Evolutionary conservation across 306 rosid genomes (phyloP).

Genomic region (Delonix regia): DNA sequence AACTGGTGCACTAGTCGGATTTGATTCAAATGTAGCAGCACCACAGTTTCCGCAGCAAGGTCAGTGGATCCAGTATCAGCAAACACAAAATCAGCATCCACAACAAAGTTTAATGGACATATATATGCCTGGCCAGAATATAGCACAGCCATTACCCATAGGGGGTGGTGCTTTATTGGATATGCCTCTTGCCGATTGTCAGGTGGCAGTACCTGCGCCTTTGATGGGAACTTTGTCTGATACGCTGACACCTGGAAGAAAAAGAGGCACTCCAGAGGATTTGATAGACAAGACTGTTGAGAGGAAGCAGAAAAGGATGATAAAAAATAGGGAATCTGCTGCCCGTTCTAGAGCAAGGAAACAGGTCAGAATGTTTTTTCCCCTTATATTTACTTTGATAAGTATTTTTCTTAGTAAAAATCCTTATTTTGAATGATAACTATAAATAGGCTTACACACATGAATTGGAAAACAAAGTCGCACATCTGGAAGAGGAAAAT

Average conservation of each 20-base stretch:
- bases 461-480: constrained; percentile 84
- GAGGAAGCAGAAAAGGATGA: constrained; percentile 91
- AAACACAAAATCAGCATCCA: constrained; percentile 66
- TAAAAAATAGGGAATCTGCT: constrained; percentile 94
- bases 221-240: constrained; percentile 71
- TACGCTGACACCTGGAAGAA: constrained; percentile 60
- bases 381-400: constrained; percentile 4
- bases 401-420: not conserved
- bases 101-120: constrained; percentile 70
- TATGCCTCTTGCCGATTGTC: constrained; percentile 59
- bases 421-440: constrained; percentile 6
- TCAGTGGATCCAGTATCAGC: constrained; percentile 74
- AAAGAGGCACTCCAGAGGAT: constrained; percentile 70
- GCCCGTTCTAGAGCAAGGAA: constrained; percentile 97
- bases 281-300: constrained; percentile 77
- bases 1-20: constrained; percentile 42
- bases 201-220: constrained; percentile 65
- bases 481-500: constrained; percentile 82
- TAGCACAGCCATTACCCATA: constrained; percentile 59
- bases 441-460: constrained; percentile 80
- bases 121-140: constrained; percentile 63
- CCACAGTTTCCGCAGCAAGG: constrained; percentile 63
- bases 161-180: constrained; percentile 66
- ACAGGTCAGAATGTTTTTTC: constrained; percentile 54
- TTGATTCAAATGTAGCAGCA: constrained; percentile 49